These are phyloP conservation scores for Diaporthe sp. DNA, from an alignment of 2,329 filamentous ascomycete species.

Conservation along the genomic window DNA sequence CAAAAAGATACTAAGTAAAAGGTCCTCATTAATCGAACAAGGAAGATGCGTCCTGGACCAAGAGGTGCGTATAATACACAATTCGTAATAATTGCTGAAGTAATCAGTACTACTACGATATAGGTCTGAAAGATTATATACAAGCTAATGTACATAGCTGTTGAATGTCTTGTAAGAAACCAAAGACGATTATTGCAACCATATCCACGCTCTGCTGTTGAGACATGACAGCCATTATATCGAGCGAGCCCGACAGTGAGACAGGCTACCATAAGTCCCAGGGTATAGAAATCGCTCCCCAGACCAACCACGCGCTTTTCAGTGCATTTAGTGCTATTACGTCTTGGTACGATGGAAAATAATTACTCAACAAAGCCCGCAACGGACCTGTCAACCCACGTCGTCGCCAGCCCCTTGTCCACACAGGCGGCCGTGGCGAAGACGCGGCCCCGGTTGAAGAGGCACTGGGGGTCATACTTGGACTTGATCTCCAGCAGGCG, in stretches of 20 bases:
- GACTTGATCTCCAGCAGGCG: constrained; percentile 35
- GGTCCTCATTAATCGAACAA: too few relatives aligned
- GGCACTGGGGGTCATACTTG: constrained; percentile 37
- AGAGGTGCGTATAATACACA: too few relatives aligned
- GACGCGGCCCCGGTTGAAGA: constrained; percentile 32
- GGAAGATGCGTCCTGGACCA: too few relatives aligned
- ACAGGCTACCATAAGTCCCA: background rate
- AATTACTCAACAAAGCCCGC: background rate
- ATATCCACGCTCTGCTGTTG: background rate
- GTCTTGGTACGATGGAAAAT: background rate
- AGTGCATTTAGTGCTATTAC: background rate
- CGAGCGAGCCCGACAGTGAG: background rate
- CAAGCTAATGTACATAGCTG: background rate
- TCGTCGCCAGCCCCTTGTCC: constrained; percentile 33
- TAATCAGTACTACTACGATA: background rate
- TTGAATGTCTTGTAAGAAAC: background rate
- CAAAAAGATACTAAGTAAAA: too few relatives aligned
- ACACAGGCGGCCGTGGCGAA: constrained; percentile 30
- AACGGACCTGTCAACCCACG: constrained; percentile 22
- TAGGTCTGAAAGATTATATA: background rate
- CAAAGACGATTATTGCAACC: background rate
- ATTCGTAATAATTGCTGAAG: too few relatives aligned
- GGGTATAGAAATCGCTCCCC: background rate
- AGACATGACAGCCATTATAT: background rate
- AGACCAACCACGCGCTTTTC: background rate